Evolutionary conservation across 1,139 yeast species (phyloP), one percentile per base, ranked within the genome.

Genomic region (Eremothecium sinecaudum): DNA sequence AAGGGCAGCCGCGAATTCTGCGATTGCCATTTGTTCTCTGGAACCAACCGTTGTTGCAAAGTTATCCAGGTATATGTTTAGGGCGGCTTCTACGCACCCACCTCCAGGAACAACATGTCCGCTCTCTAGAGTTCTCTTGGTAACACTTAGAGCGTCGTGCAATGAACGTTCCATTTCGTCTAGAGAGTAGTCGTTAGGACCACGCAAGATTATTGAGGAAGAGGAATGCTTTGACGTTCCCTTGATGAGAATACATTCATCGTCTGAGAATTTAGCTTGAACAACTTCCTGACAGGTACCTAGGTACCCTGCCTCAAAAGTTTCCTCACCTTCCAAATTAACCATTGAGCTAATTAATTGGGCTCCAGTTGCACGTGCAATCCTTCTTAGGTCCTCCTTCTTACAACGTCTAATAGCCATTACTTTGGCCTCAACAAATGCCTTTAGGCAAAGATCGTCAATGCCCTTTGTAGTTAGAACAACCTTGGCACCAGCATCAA

Each of bases 341-440:
- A 95, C 79, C 73, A 92, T 74, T 43, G 83, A 80, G 41, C 83
- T 69, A 33, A 92, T 72, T 52, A 92, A 66, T 3, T 95, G 82
- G 26, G 96, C 99, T 40, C 99, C 99, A 4, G 97, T 84, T 25
- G 98, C 98, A 55, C 95, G 75, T 8, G 98, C 97, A 50, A 92
- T 90, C 66, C 98, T 76, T 60, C 94, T 75, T 51, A 92, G 69
- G 61, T 92, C 99, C 61, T 90, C 98, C 59, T 86, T 87, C 63
- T 86, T 84, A 69, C 97, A 87, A 51, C 99, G 77, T 67, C 99
- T 79, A 28, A 92, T 98, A 11, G 94, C 98, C 90, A 92, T 86
- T 33, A 90, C 92, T 30, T 90, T 87, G 28, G 87, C 83, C 62
- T 92, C 98, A 37, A 90, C 92, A 61, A 92, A 90, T 58, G 83